Evolutionary conservation across 371 early-diverging fungal species (phyloP).

Genomic region (Mortierella sp.): DNA sequence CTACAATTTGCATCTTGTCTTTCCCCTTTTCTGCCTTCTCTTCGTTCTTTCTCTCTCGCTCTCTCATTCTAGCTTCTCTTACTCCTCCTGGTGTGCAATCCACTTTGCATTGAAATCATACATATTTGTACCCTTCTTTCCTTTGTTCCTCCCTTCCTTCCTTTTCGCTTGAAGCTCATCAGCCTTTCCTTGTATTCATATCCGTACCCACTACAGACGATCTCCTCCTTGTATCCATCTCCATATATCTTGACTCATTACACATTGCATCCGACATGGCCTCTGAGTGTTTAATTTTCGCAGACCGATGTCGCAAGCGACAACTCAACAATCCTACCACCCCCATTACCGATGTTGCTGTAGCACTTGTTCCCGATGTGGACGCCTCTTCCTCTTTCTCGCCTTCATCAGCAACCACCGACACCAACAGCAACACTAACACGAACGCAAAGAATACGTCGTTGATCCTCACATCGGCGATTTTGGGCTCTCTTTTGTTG

Average conservation of each 20-base stretch:
- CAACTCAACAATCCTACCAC: no score
- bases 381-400: background rate
- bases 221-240: background rate
- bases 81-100: background rate
- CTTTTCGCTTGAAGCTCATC: background rate
- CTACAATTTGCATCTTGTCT: background rate
- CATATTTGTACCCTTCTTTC: background rate
- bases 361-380: background rate
- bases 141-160: background rate
- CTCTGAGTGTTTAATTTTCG: no score
- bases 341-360: background rate
- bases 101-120: background rate
- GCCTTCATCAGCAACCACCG: background rate
- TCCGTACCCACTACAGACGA: no score
- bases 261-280: no score
- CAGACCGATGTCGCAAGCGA: no score
- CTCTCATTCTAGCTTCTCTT: background rate
- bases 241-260: no score
- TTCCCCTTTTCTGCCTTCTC: background rate
- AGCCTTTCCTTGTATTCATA: background rate
- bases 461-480: background rate
- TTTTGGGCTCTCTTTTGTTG: conserved; percentile 19
- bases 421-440: background rate
- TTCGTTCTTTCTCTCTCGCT: background rate
- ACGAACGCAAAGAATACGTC: background rate